Conservation (phyloP, 2,329 filamentous ascomycete species). For the Ascochyta viciae-villosae region DNA sequence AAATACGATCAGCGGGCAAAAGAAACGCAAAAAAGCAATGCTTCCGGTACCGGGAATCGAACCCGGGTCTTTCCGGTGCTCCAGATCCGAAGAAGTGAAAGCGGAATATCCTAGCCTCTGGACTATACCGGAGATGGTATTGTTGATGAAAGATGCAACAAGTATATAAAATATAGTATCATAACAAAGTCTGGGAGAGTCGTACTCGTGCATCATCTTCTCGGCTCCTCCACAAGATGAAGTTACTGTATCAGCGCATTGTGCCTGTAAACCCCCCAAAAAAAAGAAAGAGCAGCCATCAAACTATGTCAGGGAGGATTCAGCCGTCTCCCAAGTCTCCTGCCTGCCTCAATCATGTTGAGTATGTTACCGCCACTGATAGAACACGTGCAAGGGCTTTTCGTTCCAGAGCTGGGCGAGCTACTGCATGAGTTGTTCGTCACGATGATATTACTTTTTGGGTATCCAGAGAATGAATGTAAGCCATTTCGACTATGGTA, state of each 20-base stretch:
- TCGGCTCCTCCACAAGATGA: not conserved
- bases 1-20: not conserved
- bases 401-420: no score
- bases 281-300: no score
- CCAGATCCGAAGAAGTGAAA: constrained; percentile 16
- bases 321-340: no score
- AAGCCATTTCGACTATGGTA: constrained; percentile 15
- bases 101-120: constrained; percentile 25
- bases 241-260: no score
- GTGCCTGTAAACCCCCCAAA: no score
- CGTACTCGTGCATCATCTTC: not conserved
- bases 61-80: constrained; percentile 22
- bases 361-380: no score
- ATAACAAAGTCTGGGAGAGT: no score
- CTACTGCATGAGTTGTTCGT: no score
- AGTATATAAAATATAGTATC: not conserved
- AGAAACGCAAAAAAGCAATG: not conserved
- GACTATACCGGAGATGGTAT: constrained; percentile 22
- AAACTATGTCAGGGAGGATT: no score
- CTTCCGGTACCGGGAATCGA: constrained; percentile 15
- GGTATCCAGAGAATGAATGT: not conserved
- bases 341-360: no score
- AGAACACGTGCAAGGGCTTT: no score
- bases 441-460: no score
- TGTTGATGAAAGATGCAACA: not conserved